Percentiles rank a stretch among this genome's conserved stretches.
Evolutionary conservation across 805 yeast genomes (phyloP).

Genomic region (Zygotorulaspora sp.): DNA sequence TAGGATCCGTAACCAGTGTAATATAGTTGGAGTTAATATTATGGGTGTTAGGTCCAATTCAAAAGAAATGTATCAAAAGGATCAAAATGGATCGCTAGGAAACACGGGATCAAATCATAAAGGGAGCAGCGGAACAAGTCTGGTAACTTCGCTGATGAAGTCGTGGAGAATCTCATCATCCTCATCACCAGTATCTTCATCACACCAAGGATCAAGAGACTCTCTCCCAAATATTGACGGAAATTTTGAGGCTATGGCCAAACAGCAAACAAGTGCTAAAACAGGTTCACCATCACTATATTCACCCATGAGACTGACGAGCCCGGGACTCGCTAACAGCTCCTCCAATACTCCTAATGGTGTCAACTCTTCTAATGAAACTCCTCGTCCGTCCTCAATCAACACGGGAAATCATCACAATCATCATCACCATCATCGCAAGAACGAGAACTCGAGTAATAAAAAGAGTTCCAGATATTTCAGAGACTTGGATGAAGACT

Average conservation of each 20-base stretch:
- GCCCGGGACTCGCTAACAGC: constrained; percentile 14
- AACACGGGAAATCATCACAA: constrained; percentile 15
- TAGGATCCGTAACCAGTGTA: too few relatives aligned
- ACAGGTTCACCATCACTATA: constrained; percentile 22
- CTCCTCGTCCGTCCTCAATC: constrained; percentile 16
- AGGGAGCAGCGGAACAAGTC: constrained; percentile 14
- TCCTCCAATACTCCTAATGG: constrained; percentile 6
- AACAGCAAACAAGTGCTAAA: constrained; percentile 22
- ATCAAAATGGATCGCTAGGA: constrained; percentile 9
- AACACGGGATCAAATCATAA: constrained; percentile 6
- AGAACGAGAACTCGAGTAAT: constrained; percentile 3
- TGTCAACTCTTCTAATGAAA: constrained; percentile 11
- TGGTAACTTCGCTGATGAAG: constrained; percentile 29
- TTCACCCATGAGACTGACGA: constrained; percentile 26
- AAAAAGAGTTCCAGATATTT: constrained; percentile 40
- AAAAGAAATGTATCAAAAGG: constrained; percentile 28
- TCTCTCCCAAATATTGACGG: constrained; percentile 13
- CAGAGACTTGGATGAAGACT: constrained; percentile 80
- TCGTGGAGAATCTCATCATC: constrained; percentile 29
- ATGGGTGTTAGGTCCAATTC: constrained; percentile 31
- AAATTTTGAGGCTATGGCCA: constrained; percentile 31
- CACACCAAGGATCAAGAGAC: constrained; percentile 6
- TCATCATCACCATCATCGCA: constrained; percentile 14
- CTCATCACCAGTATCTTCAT: constrained; percentile 7
- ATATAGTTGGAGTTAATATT: too few relatives aligned